Percentiles rank a stretch among this genome's conserved stretches.
These are phyloP conservation scores for Cucurbita moschata DNA, from an alignment of 306 rosid species.

Conservation along the genomic window DNA sequence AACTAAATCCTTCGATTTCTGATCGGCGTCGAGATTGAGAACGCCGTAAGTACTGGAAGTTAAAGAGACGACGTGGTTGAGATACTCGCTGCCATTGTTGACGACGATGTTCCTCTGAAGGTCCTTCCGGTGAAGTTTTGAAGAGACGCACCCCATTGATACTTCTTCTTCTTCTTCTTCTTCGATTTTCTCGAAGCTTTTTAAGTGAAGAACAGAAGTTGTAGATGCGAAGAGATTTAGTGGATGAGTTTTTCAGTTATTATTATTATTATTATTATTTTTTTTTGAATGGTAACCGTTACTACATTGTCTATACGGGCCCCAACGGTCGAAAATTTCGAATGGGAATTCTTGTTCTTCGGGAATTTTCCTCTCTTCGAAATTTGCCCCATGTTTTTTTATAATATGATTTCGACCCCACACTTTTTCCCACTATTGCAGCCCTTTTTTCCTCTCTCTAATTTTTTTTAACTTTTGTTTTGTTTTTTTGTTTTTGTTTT, in stretches of 20 bases:
- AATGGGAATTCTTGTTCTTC: conserved; percentile 13
- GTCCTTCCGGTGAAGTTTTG: conserved; percentile 51
- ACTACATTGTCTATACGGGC: conserved; percentile 31
- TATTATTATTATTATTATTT: neutral
- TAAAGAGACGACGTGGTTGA: conserved; percentile 75
- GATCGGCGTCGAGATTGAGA: conserved; percentile 44
- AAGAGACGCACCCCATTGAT: conserved; percentile 89
- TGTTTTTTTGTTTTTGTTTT: neutral
- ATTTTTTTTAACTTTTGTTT: neutral
- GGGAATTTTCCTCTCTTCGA: neutral
- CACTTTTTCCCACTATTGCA: neutral
- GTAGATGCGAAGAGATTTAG: conserved; percentile 20
- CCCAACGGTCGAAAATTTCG: conserved; percentile 86
- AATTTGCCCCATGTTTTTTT: conserved; percentile 6
- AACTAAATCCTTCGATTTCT: conserved; percentile 10
- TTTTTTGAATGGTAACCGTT: conserved; percentile 40
- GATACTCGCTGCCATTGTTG: conserved; percentile 39
- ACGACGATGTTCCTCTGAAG: conserved; percentile 26
- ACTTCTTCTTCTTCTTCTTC: conserved; percentile 6
- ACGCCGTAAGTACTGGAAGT: conserved; percentile 76
- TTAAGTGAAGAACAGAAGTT: neutral
- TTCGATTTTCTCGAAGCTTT: neutral
- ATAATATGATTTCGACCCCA: neutral
- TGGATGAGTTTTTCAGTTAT: conserved; percentile 8
- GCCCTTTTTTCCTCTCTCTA: neutral